phyloP scores from a whole-genome alignment of 257 asterid genomes.

The Solanum sparsipilum region DNA sequence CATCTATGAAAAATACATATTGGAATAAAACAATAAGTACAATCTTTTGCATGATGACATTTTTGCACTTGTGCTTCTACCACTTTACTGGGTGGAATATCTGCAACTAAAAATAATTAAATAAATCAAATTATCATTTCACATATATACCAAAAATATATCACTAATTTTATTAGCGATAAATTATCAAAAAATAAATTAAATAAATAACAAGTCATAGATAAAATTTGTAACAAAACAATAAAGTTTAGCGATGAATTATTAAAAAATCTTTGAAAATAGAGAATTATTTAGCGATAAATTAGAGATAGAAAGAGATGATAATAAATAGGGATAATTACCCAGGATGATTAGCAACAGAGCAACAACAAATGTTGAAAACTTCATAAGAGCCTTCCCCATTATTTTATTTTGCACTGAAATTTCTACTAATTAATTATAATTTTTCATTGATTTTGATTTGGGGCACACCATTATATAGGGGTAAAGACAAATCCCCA shows the following conservation, averaged over 20 bases:
- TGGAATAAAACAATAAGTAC: not conserved
- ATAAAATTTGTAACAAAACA: not conserved
- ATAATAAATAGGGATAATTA: not conserved
- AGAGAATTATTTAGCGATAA: not conserved
- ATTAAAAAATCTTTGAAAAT: not conserved
- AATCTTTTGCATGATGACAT: not conserved
- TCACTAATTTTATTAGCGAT: not conserved
- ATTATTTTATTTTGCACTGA: not conserved
- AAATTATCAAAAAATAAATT: not conserved
- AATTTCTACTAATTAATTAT: not conserved
- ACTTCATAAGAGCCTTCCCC: not conserved
- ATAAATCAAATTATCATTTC: not conserved
- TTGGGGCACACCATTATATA: not conserved
- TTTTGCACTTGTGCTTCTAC: not conserved
- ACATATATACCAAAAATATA: not conserved
- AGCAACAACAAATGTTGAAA: not conserved
- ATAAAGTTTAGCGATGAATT: not conserved
- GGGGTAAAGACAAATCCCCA: not conserved
- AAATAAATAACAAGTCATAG: not conserved
- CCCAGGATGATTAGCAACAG: not conserved
- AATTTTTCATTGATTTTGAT: not conserved
- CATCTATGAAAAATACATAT: not conserved
- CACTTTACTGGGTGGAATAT: not conserved
- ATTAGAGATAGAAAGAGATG: not conserved
- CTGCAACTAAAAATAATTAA: not conserved